Evolutionary conservation across 768 basidiomycete species (phyloP).

Genomic region (Sutorius australiensis): DNA sequence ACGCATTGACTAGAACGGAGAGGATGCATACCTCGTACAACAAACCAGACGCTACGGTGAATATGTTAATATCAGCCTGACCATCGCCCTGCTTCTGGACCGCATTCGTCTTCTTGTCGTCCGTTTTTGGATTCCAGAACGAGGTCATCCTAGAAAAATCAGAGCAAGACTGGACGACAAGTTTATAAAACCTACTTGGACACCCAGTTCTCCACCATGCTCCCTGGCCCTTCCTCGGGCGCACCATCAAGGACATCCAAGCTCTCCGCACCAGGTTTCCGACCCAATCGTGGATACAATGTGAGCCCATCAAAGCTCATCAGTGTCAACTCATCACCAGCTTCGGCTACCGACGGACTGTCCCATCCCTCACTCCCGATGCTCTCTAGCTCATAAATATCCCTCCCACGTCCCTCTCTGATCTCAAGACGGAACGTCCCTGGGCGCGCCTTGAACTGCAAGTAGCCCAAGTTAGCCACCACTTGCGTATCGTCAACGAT

Average conservation of each 20-base stretch:
- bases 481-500: conserved; percentile 83
- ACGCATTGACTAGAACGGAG: not conserved
- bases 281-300: conserved; percentile 72
- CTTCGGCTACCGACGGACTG: conserved; percentile 63
- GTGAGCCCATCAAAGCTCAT: conserved; percentile 90
- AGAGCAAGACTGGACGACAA: not conserved
- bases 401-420: conserved; percentile 72
- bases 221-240: conserved; percentile 31
- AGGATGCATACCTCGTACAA: conserved; percentile 78
- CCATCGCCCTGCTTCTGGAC: conserved; percentile 27
- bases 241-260: conserved; percentile 69
- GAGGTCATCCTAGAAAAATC: conserved; percentile 39
- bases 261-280: conserved; percentile 72
- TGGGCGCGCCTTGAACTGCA: conserved; percentile 92
- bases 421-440: conserved; percentile 85
- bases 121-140: conserved; percentile 35
- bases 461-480: conserved; percentile 91
- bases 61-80: conserved; percentile 96
- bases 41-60: conserved; percentile 95
- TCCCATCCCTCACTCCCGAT: conserved; percentile 89
- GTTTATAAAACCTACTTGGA: conserved; percentile 42
- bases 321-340: conserved; percentile 72
- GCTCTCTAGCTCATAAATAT: conserved; percentile 80
- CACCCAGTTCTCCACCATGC: conserved; percentile 46
- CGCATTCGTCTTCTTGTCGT: conserved; percentile 17